These are phyloP conservation scores for Geotrichum restrictum DNA, from an alignment of 1,139 yeast species.

Conservation along the genomic window DNA sequence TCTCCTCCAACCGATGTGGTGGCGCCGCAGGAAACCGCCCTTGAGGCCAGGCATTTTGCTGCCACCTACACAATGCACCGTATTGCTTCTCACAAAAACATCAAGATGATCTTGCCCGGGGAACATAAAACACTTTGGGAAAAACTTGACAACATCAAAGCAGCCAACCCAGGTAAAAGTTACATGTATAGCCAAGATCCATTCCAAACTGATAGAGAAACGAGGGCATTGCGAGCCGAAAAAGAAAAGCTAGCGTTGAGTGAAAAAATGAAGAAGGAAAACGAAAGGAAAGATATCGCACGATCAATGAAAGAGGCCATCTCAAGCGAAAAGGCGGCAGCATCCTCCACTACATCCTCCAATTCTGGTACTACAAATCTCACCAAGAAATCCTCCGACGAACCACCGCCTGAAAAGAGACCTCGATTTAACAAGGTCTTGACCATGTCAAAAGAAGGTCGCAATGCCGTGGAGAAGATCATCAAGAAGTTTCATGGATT, in stretches of 20 bases:
- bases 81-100: constrained; percentile 71
- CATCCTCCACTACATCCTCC: neutral
- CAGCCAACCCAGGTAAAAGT: constrained; percentile 24
- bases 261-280: constrained; percentile 22
- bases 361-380: neutral
- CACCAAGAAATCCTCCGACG: constrained; percentile 10
- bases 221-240: constrained; percentile 29
- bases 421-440: constrained; percentile 32
- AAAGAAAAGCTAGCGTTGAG: constrained; percentile 20
- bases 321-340: constrained; percentile 8
- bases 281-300: constrained; percentile 22
- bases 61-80: constrained; percentile 86
- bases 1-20: constrained; percentile 54
- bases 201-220: constrained; percentile 57
- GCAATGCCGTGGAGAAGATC: constrained; percentile 34
- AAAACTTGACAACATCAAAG: constrained; percentile 54
- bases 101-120: constrained; percentile 83
- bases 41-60: constrained; percentile 85
- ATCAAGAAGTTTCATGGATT: constrained; percentile 36
- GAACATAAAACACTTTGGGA: constrained; percentile 78
- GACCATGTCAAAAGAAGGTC: constrained; percentile 36
- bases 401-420: constrained; percentile 13
- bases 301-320: constrained; percentile 22
- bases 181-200: constrained; percentile 62
- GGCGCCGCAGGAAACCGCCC: constrained; percentile 68